Evolutionary conservation across 257 asterid species (phyloP).

Genomic region (Leonotis leonurus): DNA sequence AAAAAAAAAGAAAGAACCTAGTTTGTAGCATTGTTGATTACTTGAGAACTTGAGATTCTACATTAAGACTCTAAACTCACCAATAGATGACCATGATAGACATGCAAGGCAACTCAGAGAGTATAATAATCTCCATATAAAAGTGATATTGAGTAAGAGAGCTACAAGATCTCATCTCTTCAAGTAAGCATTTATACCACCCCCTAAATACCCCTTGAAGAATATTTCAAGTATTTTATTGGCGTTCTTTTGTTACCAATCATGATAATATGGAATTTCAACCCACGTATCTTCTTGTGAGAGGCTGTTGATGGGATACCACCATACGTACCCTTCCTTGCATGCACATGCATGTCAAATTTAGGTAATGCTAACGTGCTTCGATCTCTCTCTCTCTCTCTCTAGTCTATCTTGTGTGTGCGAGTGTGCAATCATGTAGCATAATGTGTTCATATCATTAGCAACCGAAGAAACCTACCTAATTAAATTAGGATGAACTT

Average conservation of each 20-base stretch:
- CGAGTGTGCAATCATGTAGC: not conserved
- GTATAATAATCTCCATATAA: too few species aligned
- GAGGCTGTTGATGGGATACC: slow-evolving; percentile 14
- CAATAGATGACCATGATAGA: not conserved
- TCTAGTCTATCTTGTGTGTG: too few species aligned
- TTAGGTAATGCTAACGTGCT: slow-evolving; percentile 6
- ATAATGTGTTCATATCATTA: not conserved
- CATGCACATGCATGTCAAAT: slow-evolving; percentile 19
- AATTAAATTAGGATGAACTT: not conserved
- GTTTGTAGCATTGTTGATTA: not conserved
- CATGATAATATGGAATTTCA: not conserved
- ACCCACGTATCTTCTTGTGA: not conserved
- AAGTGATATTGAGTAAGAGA: too few species aligned
- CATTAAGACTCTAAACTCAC: not conserved
- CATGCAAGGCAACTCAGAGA: too few species aligned
- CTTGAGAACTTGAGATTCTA: not conserved
- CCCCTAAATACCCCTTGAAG: not conserved
- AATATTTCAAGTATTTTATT: not conserved
- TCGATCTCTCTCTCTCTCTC: not conserved
- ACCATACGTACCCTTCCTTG: slow-evolving; percentile 8
- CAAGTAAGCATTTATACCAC: too few species aligned
- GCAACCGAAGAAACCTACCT: not conserved
- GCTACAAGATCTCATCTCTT: too few species aligned
- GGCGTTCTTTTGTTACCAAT: not conserved
- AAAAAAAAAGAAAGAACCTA: too few species aligned